Percentiles rank a stretch among this genome's conserved stretches.
Conservation (phyloP, 108 stramenopile species). For the Halocafeteria seosinensis region DNA sequence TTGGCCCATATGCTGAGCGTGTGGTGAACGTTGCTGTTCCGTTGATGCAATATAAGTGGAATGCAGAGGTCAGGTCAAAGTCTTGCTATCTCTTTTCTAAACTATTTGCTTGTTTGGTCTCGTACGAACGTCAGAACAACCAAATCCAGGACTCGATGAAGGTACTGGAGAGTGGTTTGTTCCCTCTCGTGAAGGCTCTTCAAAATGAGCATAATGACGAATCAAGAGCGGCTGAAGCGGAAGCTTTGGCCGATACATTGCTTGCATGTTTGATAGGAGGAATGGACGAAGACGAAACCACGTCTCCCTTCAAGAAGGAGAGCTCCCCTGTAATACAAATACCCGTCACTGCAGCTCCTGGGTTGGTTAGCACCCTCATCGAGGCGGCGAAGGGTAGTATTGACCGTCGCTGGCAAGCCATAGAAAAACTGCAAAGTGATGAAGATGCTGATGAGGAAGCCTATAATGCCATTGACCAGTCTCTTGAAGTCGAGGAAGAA, state of each 20-base stretch:
- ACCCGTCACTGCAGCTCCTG: too few species aligned
- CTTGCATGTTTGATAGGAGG: background rate
- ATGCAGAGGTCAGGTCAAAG: background rate
- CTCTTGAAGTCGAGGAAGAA: background rate
- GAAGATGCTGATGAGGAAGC: background rate
- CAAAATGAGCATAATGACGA: background rate
- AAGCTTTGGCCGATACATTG: background rate
- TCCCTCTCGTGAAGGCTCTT: background rate
- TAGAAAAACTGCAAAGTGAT: background rate
- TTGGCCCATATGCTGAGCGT: background rate
- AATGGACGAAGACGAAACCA: background rate
- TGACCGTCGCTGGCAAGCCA: background rate
- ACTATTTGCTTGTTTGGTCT: background rate
- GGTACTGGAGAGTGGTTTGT: background rate
- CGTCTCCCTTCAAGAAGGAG: too few species aligned
- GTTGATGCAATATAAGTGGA: background rate
- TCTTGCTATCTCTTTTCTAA: background rate
- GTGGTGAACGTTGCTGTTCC: background rate
- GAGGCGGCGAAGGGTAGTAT: too few species aligned
- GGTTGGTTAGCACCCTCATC: too few species aligned
- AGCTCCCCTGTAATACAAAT: too few species aligned
- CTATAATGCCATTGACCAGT: background rate
- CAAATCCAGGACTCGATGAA: background rate
- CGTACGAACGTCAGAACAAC: background rate
- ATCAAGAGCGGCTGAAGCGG: background rate